phyloP scores from a whole-genome alignment of 257 asterid species.

The Solanum raphanifolium region DNA sequence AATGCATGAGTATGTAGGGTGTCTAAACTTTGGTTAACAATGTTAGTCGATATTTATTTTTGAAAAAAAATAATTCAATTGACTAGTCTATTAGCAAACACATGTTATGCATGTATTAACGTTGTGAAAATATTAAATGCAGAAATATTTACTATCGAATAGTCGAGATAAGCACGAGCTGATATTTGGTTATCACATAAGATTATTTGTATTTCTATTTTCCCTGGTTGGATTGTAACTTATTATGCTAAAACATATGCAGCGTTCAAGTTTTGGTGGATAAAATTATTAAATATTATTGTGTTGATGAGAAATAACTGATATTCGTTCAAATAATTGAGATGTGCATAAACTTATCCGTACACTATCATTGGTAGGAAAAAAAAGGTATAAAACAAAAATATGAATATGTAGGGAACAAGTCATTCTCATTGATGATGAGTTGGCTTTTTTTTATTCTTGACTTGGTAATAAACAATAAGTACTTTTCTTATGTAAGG shows the following conservation, averaged over 20 bases:
- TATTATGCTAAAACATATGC: neutral
- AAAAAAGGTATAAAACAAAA: neutral
- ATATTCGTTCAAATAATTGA: rapidly evolving
- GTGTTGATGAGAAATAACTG: neutral
- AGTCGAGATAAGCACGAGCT: neutral
- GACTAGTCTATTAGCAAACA: neutral
- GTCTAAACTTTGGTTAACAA: neutral
- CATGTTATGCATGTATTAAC: neutral
- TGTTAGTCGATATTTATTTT: too few species aligned
- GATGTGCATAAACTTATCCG: neutral
- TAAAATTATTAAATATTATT: rapidly evolving
- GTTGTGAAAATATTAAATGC: too few species aligned
- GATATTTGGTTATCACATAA: neutral
- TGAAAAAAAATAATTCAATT: neutral
- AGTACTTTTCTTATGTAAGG: neutral
- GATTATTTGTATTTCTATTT: too few species aligned
- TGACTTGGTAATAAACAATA: neutral
- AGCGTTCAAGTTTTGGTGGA: neutral
- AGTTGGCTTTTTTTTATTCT: neutral
- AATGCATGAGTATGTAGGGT: neutral
- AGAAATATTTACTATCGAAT: rapidly evolving
- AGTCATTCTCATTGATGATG: neutral
- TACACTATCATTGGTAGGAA: rapidly evolving
- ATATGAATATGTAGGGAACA: neutral
- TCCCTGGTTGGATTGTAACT: too few species aligned